Evolutionary conservation across 768 basidiomycete genomes (phyloP).

Genomic region (Rhizopogon rudus): DNA sequence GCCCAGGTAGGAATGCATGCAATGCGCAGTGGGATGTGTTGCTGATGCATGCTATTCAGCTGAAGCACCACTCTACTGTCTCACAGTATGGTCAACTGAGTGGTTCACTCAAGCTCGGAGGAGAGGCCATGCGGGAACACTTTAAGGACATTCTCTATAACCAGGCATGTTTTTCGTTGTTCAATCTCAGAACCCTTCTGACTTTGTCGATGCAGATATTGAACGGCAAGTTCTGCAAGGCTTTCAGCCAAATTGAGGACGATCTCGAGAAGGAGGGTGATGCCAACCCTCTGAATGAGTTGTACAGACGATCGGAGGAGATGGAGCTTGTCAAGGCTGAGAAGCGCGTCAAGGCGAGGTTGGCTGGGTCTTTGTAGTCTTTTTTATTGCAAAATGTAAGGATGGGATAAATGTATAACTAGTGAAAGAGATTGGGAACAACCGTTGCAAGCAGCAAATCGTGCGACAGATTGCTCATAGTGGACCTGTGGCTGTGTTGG

Average conservation of each 20-base stretch:
- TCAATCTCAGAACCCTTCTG: background rate
- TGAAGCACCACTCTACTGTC: slow-evolving; percentile 56
- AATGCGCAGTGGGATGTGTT: background rate
- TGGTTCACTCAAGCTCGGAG: slow-evolving; percentile 53
- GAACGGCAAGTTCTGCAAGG: slow-evolving; percentile 52
- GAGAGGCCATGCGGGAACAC: slow-evolving; percentile 41
- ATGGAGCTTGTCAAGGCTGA: slow-evolving; percentile 55
- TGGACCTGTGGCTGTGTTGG: slow-evolving; percentile 19
- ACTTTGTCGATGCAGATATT: slow-evolving; percentile 36
- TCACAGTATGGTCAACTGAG: slow-evolving; percentile 62
- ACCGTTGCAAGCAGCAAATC: background rate
- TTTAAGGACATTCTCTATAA: slow-evolving; percentile 57
- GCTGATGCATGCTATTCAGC: slow-evolving; percentile 24
- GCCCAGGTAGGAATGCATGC: slow-evolving; percentile 33
- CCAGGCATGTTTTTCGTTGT: slow-evolving; percentile 31
- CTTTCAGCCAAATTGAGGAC: slow-evolving; percentile 51
- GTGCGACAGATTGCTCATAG: background rate
- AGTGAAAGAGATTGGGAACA: background rate
- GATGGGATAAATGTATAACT: background rate
- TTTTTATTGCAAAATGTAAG: background rate
- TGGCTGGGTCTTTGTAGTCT: slow-evolving; percentile 35
- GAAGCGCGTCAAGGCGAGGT: slow-evolving; percentile 47
- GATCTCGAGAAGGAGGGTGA: slow-evolving; percentile 52
- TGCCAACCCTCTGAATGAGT: slow-evolving; percentile 48
- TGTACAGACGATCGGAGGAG: slow-evolving; percentile 47